phyloP scores from a whole-genome alignment of 2,329 filamentous ascomycete genomes.

The Laburnicola sp. region DNA sequence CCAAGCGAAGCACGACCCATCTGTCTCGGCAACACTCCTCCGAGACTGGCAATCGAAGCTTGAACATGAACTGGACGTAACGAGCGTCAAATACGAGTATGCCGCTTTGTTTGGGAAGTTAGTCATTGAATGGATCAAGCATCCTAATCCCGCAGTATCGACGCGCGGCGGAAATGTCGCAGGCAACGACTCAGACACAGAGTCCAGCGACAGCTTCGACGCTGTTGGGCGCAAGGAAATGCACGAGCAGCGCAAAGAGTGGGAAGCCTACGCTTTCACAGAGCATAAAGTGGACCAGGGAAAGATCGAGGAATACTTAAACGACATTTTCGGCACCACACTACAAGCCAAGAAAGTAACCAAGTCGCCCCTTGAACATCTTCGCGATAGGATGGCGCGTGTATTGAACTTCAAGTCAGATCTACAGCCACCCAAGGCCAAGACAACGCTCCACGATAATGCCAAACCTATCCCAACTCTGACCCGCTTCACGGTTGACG shows the following conservation, averaged over 20 bases:
- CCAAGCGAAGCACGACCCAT: slow-evolving; percentile 33
- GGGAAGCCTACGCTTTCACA: slow-evolving; percentile 62
- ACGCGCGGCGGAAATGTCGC: background rate
- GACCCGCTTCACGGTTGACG: slow-evolving; percentile 48
- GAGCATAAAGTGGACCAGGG: slow-evolving; percentile 50
- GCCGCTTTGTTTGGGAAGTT: slow-evolving; percentile 32
- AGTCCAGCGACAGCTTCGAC: slow-evolving; percentile 45
- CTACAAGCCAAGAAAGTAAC: slow-evolving; percentile 47
- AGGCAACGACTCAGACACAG: slow-evolving; percentile 8
- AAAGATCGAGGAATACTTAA: slow-evolving; percentile 56
- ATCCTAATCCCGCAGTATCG: slow-evolving; percentile 21
- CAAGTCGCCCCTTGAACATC: slow-evolving; percentile 40
- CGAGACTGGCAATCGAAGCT: slow-evolving; percentile 30
- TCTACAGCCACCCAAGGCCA: slow-evolving; percentile 14
- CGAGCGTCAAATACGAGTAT: slow-evolving; percentile 37
- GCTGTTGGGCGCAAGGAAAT: slow-evolving; percentile 48
- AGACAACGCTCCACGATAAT: slow-evolving; percentile 25
- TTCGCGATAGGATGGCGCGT: slow-evolving; percentile 46
- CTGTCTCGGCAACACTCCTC: slow-evolving; percentile 26
- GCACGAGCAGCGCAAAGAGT: slow-evolving; percentile 49
- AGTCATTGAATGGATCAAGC: slow-evolving; percentile 36
- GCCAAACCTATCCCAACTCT: too few species aligned
- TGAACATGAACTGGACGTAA: slow-evolving; percentile 28
- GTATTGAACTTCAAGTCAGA: slow-evolving; percentile 27
- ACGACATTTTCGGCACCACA: slow-evolving; percentile 53